phyloP scores from a whole-genome alignment of 352 stramenopile genomes.

The Phytophthora constricta region DNA sequence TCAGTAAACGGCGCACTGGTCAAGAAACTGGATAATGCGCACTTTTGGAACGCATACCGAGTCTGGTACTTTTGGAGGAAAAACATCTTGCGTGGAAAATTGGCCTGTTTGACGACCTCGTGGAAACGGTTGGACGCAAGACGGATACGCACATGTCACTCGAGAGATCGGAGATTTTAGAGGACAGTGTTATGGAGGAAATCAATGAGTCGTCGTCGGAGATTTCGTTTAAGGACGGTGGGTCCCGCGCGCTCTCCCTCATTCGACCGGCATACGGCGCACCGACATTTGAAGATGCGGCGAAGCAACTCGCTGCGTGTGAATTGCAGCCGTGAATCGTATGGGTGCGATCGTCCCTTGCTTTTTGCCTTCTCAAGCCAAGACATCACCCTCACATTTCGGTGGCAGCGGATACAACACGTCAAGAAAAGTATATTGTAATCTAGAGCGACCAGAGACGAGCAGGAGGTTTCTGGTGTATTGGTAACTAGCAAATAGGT shows the following conservation, averaged over 20 bases:
- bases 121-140: slow-evolving; percentile 69
- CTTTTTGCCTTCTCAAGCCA: slow-evolving; percentile 30
- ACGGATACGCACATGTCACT: slow-evolving; percentile 45
- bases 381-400: slow-evolving; percentile 27
- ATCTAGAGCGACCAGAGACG: slow-evolving; percentile 47
- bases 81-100: slow-evolving; percentile 84
- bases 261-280: slow-evolving; percentile 34
- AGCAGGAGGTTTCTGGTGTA: slow-evolving; percentile 37
- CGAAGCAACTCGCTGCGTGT: slow-evolving; percentile 49
- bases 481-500: slow-evolving; percentile 42
- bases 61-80: slow-evolving; percentile 78
- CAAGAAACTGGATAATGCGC: slow-evolving; percentile 84
- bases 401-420: slow-evolving; percentile 38
- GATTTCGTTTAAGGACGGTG: slow-evolving; percentile 37
- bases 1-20: slow-evolving; percentile 74
- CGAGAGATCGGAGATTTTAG: slow-evolving; percentile 48
- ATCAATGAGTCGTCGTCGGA: slow-evolving; percentile 39
- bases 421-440: slow-evolving; percentile 51
- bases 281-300: slow-evolving; percentile 53
- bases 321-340: slow-evolving; percentile 46
- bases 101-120: slow-evolving; percentile 80
- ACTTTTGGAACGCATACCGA: slow-evolving; percentile 83
- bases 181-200: slow-evolving; percentile 58
- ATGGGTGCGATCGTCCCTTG: neutral
- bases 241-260: slow-evolving; percentile 32